Evolutionary conservation across 2,329 filamentous ascomycete genomes (phyloP).

Genomic region (Orbilia blumenaviensis): DNA sequence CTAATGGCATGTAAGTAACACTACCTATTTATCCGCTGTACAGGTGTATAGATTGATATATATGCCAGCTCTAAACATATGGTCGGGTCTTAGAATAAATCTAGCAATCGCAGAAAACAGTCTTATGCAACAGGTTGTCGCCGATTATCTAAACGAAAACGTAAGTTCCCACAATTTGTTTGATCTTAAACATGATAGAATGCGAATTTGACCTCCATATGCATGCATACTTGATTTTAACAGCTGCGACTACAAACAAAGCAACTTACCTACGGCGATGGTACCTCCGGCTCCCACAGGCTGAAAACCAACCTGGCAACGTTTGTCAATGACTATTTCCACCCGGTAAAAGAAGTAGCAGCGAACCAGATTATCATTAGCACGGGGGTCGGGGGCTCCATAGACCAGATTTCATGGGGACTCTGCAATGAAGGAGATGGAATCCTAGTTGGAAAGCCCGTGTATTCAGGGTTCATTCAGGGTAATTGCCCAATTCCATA

Average conservation of each 20-base stretch:
- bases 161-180: constrained; percentile 2
- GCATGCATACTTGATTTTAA: not conserved
- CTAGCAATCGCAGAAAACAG: constrained; percentile 53
- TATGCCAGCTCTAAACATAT: not conserved
- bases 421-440: constrained; percentile 52
- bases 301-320: constrained; percentile 46
- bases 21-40: too few relatives aligned
- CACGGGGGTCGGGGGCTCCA: constrained; percentile 25
- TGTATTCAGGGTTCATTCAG: constrained; percentile 49
- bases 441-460: constrained; percentile 48
- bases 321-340: constrained; percentile 46
- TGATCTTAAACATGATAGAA: not conserved
- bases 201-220: not conserved
- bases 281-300: constrained; percentile 16
- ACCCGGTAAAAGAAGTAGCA: constrained; percentile 7
- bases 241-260: constrained; percentile 29
- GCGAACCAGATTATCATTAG: constrained; percentile 43
- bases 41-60: too few relatives aligned
- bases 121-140: constrained; percentile 28
- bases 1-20: constrained; percentile 50
- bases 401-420: constrained; percentile 50
- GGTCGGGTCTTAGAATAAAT: constrained; percentile 29
- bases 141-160: constrained; percentile 50
- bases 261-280: constrained; percentile 49
- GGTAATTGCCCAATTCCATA: not conserved